Base-by-base conservation (phyloP, 352 stramenopile genomes). In the Globisporangium apiculatum region DNA sequence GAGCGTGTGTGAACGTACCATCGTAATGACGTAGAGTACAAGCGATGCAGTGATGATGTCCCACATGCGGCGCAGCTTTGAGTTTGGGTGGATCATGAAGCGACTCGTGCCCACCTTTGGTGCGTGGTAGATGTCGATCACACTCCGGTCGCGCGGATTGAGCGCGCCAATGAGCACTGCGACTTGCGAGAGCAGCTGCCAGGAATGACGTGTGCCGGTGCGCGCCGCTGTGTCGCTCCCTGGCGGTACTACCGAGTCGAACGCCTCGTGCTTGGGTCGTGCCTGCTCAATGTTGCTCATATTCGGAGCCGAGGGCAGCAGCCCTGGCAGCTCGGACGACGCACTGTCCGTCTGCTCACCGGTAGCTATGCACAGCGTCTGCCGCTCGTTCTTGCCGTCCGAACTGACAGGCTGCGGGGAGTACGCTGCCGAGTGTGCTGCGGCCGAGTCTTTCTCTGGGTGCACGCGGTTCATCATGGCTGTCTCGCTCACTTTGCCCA, bases 61-160 rank as follows among this genome's bases (percentile, higher is more conserved):
- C 85, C 85, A 95, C 6, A 76, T 17, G 18, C 82, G 74, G 15
- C 79, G 77, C 35, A 87, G 62, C 51, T 86, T 87, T 11, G 79
- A 92, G 60, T 92, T 92, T 1, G 82, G 82, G 56, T 92, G 82
- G 52, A 92, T 72, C 82, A 92, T 92, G 58, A 76, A 89, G 11
- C 65, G 67, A 42, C 66, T 81, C 6, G 64, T 67, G 51, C 75
- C 79, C 18, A 74, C 64, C 37, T 80, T 86, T 17, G 71, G 49
- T 35, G 86, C 76, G 67, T 92, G 82, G 62, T 90, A 92, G 59
- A 92, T 92, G 48, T 92, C 82, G 47, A 92, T 89, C 3, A 78
- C 69, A 4, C 75, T 69, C 8, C 52, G 48, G 18, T 74, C 72
- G 4, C 54, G 59, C 41, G 69, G 65, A 49, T 74, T 77, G 41